Percentiles rank a stretch among this genome's conserved stretches.
Conservation (phyloP, 345 rosid species). For the Populus davidiana region DNA sequence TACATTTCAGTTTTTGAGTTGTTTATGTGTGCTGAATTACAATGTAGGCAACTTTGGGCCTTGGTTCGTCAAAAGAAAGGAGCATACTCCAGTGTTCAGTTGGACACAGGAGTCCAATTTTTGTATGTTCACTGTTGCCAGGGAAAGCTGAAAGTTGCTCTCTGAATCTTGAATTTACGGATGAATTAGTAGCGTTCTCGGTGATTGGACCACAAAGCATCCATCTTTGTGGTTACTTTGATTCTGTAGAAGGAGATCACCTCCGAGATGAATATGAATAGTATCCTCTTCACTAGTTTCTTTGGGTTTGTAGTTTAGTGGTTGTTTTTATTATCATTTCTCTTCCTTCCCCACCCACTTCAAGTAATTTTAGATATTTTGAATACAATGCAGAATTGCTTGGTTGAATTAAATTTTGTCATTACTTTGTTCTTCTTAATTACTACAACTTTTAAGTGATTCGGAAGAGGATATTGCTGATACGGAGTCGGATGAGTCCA, state of each 20-base stretch:
- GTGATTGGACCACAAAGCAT: constrained; percentile 75
- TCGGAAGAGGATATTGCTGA: constrained; percentile 61
- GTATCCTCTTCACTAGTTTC: constrained; percentile 58
- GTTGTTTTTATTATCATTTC: neutral
- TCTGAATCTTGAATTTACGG: constrained; percentile 72
- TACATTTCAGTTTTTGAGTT: neutral
- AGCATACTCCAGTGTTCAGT: constrained; percentile 69
- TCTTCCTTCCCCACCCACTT: too few species aligned
- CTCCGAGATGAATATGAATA: constrained; percentile 55
- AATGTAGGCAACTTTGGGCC: constrained; percentile 83
- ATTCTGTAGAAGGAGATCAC: constrained; percentile 43
- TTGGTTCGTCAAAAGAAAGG: constrained; percentile 60
- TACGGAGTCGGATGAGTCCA: constrained; percentile 54
- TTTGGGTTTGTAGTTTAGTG: neutral
- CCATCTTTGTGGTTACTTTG: constrained; percentile 81
- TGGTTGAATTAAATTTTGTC: neutral
- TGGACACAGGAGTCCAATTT: constrained; percentile 55
- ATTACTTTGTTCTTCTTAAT: neutral
- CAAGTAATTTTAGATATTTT: neutral
- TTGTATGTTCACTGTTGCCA: constrained; percentile 76
- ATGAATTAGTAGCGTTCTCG: constrained; percentile 64
- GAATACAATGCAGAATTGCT: neutral
- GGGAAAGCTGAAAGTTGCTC: constrained; percentile 63
- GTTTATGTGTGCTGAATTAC: constrained; percentile 10
- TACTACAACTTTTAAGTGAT: constrained; percentile 46